phyloP scores from a whole-genome alignment of 768 basidiomycete genomes.

The Mycena epipterygia region DNA sequence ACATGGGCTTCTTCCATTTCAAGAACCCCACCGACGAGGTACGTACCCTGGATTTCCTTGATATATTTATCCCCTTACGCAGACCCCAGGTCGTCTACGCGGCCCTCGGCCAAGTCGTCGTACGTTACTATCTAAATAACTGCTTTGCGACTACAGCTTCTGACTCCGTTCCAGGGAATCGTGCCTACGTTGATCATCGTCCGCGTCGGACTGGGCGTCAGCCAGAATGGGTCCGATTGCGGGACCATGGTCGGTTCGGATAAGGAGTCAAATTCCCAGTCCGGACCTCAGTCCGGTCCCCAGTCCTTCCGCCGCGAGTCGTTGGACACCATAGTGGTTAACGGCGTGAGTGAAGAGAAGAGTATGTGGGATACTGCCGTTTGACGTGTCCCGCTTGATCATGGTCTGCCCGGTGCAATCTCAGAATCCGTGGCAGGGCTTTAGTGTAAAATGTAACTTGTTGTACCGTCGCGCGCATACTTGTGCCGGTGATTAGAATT shows the following conservation, averaged over 20 bases:
- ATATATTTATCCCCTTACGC: neutral
- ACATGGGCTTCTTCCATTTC: slow-evolving; percentile 31
- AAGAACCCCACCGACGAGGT: slow-evolving; percentile 27
- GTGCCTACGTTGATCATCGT: slow-evolving; percentile 51
- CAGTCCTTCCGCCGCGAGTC: neutral
- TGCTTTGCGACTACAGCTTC: neutral
- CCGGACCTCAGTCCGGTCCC: neutral
- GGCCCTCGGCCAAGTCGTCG: slow-evolving; percentile 26
- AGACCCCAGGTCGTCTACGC: slow-evolving; percentile 10
- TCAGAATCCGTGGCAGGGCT: too few species aligned
- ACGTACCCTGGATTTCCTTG: neutral
- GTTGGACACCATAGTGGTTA: neutral
- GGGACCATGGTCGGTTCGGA: neutral
- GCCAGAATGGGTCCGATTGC: neutral
- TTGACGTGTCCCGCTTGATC: too few species aligned
- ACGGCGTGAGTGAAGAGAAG: neutral
- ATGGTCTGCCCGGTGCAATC: too few species aligned
- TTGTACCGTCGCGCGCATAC: too few species aligned
- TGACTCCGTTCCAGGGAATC: slow-evolving; percentile 40
- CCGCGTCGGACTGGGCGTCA: slow-evolving; percentile 45
- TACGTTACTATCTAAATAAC: neutral
- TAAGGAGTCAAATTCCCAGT: neutral
- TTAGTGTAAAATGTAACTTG: too few species aligned
- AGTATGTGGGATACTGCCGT: slow-evolving; percentile 21
- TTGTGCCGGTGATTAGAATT: too few species aligned